Conservation (phyloP, 2,329 filamentous ascomycete species). For the Aspergillus sp. region DNA sequence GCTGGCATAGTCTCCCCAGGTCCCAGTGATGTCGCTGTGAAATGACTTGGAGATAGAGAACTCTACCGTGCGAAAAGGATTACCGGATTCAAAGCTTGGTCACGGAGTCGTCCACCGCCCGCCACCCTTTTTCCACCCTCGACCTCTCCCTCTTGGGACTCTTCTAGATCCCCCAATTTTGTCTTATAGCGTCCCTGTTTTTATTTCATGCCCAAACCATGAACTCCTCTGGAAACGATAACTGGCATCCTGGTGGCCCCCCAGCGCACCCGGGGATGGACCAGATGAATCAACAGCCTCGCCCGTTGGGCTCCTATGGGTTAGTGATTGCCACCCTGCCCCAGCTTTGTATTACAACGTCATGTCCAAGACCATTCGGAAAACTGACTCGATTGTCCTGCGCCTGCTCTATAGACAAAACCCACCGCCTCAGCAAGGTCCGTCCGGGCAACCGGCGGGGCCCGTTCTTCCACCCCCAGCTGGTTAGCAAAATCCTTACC, state of each 20-base stretch:
- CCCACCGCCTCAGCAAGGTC: constrained; percentile 37
- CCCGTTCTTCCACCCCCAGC: constrained; percentile 41
- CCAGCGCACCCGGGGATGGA: constrained; percentile 44
- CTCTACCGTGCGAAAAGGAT: constrained; percentile 25
- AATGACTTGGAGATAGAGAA: constrained; percentile 23
- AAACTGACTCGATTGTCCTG: constrained; percentile 8
- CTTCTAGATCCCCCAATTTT: background rate
- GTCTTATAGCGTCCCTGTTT: background rate
- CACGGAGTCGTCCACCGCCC: constrained; percentile 7
- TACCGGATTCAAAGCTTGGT: constrained; percentile 16
- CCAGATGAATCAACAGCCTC: constrained; percentile 42
- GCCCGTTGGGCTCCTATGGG: constrained; percentile 46
- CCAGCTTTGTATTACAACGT: background rate
- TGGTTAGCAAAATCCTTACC: constrained; percentile 29
- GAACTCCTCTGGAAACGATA: constrained; percentile 45
- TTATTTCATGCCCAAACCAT: constrained; percentile 31
- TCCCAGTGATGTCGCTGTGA: constrained; percentile 30
- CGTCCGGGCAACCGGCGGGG: constrained; percentile 37
- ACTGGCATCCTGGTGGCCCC: constrained; percentile 43
- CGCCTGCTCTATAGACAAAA: constrained; percentile 33
- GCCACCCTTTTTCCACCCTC: constrained; percentile 1
- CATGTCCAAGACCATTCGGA: background rate
- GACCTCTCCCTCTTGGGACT: background rate
- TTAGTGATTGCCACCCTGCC: constrained; percentile 26
- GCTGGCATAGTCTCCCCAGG: constrained; percentile 11